These are phyloP conservation scores for Claviceps monticola DNA, from an alignment of 2,329 filamentous ascomycete species.

Conservation along the genomic window DNA sequence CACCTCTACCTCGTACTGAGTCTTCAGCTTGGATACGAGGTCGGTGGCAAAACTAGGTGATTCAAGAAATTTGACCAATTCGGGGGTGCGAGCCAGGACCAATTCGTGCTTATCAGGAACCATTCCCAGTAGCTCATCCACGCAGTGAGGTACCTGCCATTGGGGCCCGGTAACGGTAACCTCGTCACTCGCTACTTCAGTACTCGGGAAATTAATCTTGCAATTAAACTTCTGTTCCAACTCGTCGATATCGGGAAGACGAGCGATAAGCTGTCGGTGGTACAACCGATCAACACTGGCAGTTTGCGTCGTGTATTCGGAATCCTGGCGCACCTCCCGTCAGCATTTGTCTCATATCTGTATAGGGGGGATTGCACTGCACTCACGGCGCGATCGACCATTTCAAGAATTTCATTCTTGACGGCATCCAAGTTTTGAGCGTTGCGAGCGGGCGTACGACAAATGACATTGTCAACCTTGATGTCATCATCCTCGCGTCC, in stretches of 20 bases:
- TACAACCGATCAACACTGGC: conserved; percentile 91
- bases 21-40: conserved; percentile 70
- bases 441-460: conserved; percentile 90
- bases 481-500: conserved; percentile 95
- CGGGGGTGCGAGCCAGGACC: conserved; percentile 60
- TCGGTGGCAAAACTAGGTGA: conserved; percentile 71
- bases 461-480: conserved; percentile 98
- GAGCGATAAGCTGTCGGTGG: conserved; percentile 82
- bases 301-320: conserved; percentile 88
- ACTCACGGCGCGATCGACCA: conserved; percentile 87
- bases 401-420: conserved; percentile 97
- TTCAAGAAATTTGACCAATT: conserved; percentile 69
- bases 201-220: conserved; percentile 97
- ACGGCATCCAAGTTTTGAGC: conserved; percentile 93
- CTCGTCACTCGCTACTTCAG: conserved; percentile 90
- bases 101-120: conserved; percentile 93
- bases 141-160: conserved; percentile 94
- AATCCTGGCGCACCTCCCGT: conserved; percentile 45
- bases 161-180: conserved; percentile 93
- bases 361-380: background rate
- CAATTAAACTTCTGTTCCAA: conserved; percentile 99
- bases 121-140: conserved; percentile 94
- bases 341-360: background rate
- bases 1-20: conserved; percentile 83
- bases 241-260: conserved; percentile 79